These are phyloP conservation scores for Epichloe glyceriae DNA, from an alignment of 2,329 filamentous ascomycete species.

Conservation along the genomic window DNA sequence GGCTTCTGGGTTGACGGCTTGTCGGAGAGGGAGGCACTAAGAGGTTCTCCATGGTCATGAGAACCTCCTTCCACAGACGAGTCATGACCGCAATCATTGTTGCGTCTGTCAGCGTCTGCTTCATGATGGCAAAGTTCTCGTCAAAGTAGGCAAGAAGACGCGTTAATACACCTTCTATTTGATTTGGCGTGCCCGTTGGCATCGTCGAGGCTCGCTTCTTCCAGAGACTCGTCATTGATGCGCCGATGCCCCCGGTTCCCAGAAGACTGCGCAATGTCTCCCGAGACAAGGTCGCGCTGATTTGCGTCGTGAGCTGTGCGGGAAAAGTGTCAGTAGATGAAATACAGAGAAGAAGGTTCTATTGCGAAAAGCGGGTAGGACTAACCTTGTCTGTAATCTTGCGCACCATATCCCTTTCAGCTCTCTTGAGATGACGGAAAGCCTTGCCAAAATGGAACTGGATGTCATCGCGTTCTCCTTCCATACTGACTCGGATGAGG, in stretches of 20 bases:
- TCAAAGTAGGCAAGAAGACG: slow-evolving; percentile 91
- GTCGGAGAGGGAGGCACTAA: slow-evolving; percentile 91
- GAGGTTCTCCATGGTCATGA: slow-evolving; percentile 79
- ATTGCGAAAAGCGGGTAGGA: background rate
- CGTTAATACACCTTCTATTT: slow-evolving; percentile 69
- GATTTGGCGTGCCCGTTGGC: slow-evolving; percentile 51
- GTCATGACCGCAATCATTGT: slow-evolving; percentile 99
- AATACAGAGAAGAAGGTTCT: background rate
- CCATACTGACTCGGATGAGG: slow-evolving; percentile 89
- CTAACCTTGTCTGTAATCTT: slow-evolving; percentile 93
- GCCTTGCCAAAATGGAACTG: slow-evolving; percentile 98
- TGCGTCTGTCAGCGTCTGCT: slow-evolving; percentile 81
- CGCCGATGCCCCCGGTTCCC: slow-evolving; percentile 54
- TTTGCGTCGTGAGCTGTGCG: slow-evolving; percentile 72
- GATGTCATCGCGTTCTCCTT: slow-evolving; percentile 95
- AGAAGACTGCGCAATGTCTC: slow-evolving; percentile 66
- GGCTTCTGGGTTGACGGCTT: slow-evolving; percentile 80
- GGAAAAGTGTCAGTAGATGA: background rate
- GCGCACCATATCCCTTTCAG: slow-evolving; percentile 94
- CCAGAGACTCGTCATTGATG: slow-evolving; percentile 59
- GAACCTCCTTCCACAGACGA: slow-evolving; percentile 91
- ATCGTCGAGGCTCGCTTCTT: slow-evolving; percentile 44
- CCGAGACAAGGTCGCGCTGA: slow-evolving; percentile 74
- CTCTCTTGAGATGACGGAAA: slow-evolving; percentile 87
- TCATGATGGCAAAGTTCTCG: slow-evolving; percentile 98